These are phyloP conservation scores for Ustilago nuda DNA, from an alignment of 1,284 basidiomycete genomes.

Conservation along the genomic window DNA sequence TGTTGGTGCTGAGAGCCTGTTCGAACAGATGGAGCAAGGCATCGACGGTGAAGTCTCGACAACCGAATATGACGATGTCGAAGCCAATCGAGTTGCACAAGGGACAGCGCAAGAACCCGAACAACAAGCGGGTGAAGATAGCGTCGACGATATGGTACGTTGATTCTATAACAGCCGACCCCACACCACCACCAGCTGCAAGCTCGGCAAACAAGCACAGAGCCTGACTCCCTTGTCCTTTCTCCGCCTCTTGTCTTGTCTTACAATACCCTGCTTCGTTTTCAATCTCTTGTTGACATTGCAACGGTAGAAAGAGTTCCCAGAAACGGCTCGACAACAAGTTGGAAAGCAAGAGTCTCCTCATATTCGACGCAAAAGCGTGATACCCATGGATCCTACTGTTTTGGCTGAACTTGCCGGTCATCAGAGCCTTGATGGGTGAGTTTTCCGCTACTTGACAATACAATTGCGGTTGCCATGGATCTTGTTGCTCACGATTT, in stretches of 20 bases:
- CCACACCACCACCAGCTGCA: not conserved
- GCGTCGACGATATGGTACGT: conserved; percentile 57
- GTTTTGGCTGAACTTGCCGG: conserved; percentile 69
- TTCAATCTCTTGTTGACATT: not conserved
- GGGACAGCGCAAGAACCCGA: conserved; percentile 29
- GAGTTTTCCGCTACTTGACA: not conserved
- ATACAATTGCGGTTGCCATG: not conserved
- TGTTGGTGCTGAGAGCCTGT: conserved; percentile 41
- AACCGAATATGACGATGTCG: conserved; percentile 64
- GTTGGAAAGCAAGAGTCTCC: conserved; percentile 53
- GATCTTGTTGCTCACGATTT: not conserved
- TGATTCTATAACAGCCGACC: not conserved
- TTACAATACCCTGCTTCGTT: not conserved
- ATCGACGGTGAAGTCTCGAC: conserved; percentile 59
- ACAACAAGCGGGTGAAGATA: conserved; percentile 33
- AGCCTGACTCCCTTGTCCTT: not conserved
- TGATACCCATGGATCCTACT: conserved; percentile 70
- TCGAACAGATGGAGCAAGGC: conserved; percentile 39
- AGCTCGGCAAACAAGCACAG: not conserved
- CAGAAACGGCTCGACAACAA: conserved; percentile 53
- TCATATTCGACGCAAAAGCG: conserved; percentile 68
- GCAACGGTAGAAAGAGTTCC: conserved; percentile 45
- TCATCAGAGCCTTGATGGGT: conserved; percentile 66
- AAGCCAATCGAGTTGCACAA: conserved; percentile 43
- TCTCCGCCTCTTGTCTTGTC: not conserved